Evolutionary conservation across 75 land plant species (phyloP).

Genomic region (Selaginella moellendorffii): DNA sequence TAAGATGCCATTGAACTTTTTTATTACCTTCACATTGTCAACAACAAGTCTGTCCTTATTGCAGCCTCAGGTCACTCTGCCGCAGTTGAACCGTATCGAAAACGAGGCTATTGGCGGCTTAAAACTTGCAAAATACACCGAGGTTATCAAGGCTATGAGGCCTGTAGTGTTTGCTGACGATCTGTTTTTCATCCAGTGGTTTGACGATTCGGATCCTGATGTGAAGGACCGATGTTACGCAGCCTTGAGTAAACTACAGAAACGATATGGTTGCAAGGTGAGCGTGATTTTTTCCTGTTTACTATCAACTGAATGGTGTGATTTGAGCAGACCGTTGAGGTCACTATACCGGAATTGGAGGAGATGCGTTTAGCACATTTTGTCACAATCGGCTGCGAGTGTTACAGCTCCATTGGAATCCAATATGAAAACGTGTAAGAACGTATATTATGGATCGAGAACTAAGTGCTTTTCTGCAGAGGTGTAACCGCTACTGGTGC

Average conservation of each 20-base stretch:
- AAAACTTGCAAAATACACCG: slow-evolving; percentile 55
- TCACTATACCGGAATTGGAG: slow-evolving; percentile 72
- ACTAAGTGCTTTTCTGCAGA: slow-evolving; percentile 13
- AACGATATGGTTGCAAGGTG: slow-evolving; percentile 71
- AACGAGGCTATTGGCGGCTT: slow-evolving; percentile 19
- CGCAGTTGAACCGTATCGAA: slow-evolving; percentile 27
- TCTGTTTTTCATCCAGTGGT: slow-evolving; percentile 44
- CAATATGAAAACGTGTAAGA: slow-evolving; percentile 39
- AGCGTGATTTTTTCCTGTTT: neutral
- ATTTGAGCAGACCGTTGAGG: slow-evolving; percentile 41
- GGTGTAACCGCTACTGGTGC: slow-evolving; percentile 34
- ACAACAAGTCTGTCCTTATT: neutral
- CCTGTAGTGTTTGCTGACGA: neutral
- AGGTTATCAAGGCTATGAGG: slow-evolving; percentile 33
- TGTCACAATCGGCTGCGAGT: slow-evolving; percentile 59
- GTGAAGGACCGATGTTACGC: slow-evolving; percentile 40
- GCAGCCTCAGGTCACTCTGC: slow-evolving; percentile 50
- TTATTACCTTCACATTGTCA: no score
- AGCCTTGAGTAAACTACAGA: slow-evolving; percentile 33
- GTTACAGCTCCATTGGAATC: slow-evolving; percentile 36
- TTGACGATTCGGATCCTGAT: slow-evolving; percentile 53
- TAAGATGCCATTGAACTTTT: slow-evolving; percentile 16
- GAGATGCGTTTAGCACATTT: slow-evolving; percentile 75
- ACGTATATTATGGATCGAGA: neutral
- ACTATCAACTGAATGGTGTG: no score